Conservation (phyloP, 768 basidiomycete species). For the Mycena haematopus region DNA sequence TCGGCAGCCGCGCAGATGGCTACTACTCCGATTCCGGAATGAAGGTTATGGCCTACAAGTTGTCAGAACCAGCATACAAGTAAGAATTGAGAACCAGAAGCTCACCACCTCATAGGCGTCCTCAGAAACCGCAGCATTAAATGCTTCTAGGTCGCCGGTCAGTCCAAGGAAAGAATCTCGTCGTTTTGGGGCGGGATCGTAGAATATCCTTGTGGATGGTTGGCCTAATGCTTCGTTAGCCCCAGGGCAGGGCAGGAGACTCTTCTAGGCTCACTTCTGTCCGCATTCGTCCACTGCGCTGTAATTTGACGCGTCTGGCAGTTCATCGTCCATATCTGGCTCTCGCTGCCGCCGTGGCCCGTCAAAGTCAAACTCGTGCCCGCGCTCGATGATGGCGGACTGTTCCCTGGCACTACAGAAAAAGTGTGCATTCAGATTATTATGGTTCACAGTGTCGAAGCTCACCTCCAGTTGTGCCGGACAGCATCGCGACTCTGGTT, state of each 20-base stretch:
- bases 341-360: slow-evolving; percentile 8
- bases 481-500: slow-evolving; percentile 2
- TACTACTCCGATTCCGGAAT: neutral
- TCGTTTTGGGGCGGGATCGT: neutral
- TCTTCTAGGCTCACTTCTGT: neutral
- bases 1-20: too few relatives aligned
- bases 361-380: slow-evolving; percentile 7
- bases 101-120: slow-evolving; percentile 5
- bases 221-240: neutral
- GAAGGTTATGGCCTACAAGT: neutral
- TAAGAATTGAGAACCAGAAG: neutral
- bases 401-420: neutral
- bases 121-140: neutral
- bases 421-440: neutral
- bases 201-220: slow-evolving; percentile 8
- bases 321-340: slow-evolving; percentile 15
- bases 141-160: slow-evolving; percentile 7
- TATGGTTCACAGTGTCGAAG: neutral
- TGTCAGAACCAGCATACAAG: neutral
- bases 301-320: slow-evolving; percentile 13
- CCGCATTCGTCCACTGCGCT: slow-evolving; percentile 16
- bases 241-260: neutral
- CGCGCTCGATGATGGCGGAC: slow-evolving; percentile 6
- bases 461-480: slow-evolving; percentile 7
- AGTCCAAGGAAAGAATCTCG: neutral